Conservation (phyloP, 2,329 filamentous ascomycete species). For the Claviceps fusiformis region DNA sequence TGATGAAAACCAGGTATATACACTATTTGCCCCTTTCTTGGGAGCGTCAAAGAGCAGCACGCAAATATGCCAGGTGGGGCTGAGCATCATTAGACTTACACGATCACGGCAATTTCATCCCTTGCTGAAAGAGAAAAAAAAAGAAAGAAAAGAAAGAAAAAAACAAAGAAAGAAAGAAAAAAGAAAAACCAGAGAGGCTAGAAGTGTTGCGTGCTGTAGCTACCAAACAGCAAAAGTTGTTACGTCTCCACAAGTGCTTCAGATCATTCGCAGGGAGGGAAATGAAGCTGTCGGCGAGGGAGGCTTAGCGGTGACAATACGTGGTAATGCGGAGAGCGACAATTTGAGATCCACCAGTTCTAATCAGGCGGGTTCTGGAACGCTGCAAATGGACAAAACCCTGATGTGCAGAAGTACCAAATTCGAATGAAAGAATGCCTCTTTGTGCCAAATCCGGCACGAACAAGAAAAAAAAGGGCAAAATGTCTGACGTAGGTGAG, state of each 20-base stretch:
- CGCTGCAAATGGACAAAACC: constrained; percentile 10
- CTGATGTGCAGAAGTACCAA: constrained; percentile 9
- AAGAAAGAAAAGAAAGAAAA: not conserved
- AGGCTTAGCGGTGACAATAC: constrained; percentile 1
- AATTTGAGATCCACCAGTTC: constrained; percentile 1
- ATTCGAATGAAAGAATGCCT: constrained; percentile 5
- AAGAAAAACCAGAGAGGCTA: not conserved
- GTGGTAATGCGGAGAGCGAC: not conserved
- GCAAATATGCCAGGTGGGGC: not conserved
- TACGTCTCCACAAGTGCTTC: constrained; percentile 10
- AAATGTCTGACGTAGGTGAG: constrained; percentile 11
- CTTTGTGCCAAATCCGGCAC: constrained; percentile 1
- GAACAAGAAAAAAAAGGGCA: constrained; percentile 7
- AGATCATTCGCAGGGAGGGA: constrained; percentile 11
- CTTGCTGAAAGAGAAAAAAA: not conserved
- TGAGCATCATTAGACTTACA: not conserved
- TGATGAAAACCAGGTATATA: not conserved
- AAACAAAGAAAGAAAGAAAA: not conserved
- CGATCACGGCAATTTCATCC: not conserved
- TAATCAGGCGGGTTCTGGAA: constrained; percentile 2
- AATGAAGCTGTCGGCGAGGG: constrained; percentile 11
- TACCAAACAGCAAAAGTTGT: not conserved
- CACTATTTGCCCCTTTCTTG: not conserved
- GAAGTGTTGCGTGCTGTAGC: not conserved
- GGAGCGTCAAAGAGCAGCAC: not conserved